Evolutionary conservation across 495 filamentous ascomycete genomes (phyloP).

Genomic region (Neurospora sp.): DNA sequence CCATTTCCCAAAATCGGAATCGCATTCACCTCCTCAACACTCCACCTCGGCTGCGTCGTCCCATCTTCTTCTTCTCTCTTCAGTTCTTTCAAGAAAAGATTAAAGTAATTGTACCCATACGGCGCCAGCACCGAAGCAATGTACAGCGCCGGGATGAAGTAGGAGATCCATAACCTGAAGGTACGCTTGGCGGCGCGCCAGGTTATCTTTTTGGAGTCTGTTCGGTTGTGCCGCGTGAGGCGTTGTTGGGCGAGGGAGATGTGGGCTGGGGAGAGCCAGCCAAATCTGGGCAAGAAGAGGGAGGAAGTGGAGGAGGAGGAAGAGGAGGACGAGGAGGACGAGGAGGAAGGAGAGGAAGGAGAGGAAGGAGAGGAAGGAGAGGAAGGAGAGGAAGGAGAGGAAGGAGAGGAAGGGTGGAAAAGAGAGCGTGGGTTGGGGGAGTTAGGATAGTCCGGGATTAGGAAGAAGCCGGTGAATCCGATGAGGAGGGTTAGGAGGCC

Average conservation of each 20-base stretch:
- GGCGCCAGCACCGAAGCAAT: conserved; percentile 27
- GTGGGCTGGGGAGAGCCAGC: conserved; percentile 26
- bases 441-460: conserved; percentile 42
- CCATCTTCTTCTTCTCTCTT: conserved; percentile 24
- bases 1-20: conserved; percentile 30
- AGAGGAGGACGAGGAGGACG: background rate
- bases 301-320: background rate
- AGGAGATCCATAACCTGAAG: conserved; percentile 24
- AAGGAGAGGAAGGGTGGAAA: too few species aligned
- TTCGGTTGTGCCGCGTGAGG: conserved; percentile 22
- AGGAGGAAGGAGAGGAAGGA: background rate
- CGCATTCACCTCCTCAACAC: conserved; percentile 25
- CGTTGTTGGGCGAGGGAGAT: conserved; percentile 18
- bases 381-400: background rate
- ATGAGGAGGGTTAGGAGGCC: conserved; percentile 39
- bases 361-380: background rate
- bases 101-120: conserved; percentile 33
- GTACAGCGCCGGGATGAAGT: conserved; percentile 27
- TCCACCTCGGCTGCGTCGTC: conserved; percentile 15
- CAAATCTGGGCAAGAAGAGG: background rate
- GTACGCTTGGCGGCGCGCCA: conserved; percentile 30
- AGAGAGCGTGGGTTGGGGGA: conserved; percentile 20
- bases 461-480: conserved; percentile 37
- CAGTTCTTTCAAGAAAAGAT: conserved; percentile 28
- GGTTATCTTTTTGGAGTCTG: conserved; percentile 27